Evolutionary conservation across 164 flowering plant genomes (phyloP), one percentile per base, ranked within the genome.

Genomic region (Liquidambar formosana): DNA sequence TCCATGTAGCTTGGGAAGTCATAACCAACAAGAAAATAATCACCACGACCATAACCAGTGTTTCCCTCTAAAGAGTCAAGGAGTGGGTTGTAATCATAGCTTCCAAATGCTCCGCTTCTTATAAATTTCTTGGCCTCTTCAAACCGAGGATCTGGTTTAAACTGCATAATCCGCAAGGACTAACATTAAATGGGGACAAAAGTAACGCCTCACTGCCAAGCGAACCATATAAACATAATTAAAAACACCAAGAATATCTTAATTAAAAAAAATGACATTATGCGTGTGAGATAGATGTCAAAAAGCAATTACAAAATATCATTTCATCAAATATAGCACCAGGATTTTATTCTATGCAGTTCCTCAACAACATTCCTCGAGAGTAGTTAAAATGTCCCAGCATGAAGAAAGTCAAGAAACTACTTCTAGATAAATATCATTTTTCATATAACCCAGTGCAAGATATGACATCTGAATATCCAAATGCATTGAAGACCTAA

Each of bases 1-100:
- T 95, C 97, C 83, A 95, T 80, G 81, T 95, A 95, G 76, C 92
- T 76, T 45, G 96, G 86, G 76, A 93, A 95, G 80, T 95, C 99
- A 67, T 90, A 79, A 61, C 99, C 97, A 64, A 95, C 97, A 63
- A 95, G 92, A 76, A 95, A 95, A 75, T 93, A 95, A 76, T 95
- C 99, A 41, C 97, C 99, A 27, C 94, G 96, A 13, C 97, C 99
- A 75, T 83, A 93, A 27, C 99, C 99, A 41, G 97, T 73, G 75
- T 93, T 79, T 13, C 99, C 97, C 75, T 95, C 99, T 57, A 95
- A 73, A 52, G 99, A 95, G 0, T 95, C 99, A 22, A 93, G 97
- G 59, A 95, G 97, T 28, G 92, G 96, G 47, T 81, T 84, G 72
- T 95, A 95, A 65, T 95, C 99, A 58, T 91, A 95, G 79, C 83